Evolutionary conservation across 768 basidiomycete genomes (phyloP), one percentile per base, ranked within the genome.

Genomic region (Boletus rubropictus): DNA sequence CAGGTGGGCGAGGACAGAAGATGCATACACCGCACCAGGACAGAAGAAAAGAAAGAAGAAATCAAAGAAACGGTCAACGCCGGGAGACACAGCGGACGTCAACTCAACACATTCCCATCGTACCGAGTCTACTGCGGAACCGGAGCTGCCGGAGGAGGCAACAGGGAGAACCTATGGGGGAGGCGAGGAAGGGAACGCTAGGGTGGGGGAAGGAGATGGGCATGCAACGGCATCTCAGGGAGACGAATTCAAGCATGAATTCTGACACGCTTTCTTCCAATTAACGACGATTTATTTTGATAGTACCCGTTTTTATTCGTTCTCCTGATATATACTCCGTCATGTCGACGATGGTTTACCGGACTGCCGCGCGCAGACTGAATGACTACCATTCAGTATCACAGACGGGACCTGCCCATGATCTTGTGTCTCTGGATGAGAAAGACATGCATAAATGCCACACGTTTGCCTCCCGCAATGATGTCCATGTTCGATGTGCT

Each of bases 1-100:
- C 57, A 73, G 89, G 48, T 91, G 85, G 84, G 88, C 83, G 49
- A 74, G 85, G 65, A 90, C 89, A 27, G 87, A 89, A 66, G 89
- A 92, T 63, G 89, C 89, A 28, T 85, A 90, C 57, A 72, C 70
- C 2, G 54, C 62, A 18, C 42, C 58, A 1, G 71, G 71, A 40
- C 68, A 78, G 58, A 78, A 61, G 50, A 86, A 78, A 71, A 77
- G 71, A 51, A 86, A 78, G 73, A 86, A 81, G 71, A 82, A 78
- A 69, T 78, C 77, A 61, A 68, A 68, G 55, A 71, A 70, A 53
- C 73, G 70, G 50, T 70, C 75, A 17, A 70, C 75, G 3, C 50
- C 64, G 6, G 71, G 63, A 29, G 76, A 69, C 36, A 36, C 42
- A 41, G 56, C 42, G 37, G 66, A 66, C 29, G 44, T 59, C 25